A percentile compares a stretch with the other conserved stretches of the same genome.
Conservation (phyloP, 768 basidiomycete genomes). For the Collybia mongolica region DNA sequence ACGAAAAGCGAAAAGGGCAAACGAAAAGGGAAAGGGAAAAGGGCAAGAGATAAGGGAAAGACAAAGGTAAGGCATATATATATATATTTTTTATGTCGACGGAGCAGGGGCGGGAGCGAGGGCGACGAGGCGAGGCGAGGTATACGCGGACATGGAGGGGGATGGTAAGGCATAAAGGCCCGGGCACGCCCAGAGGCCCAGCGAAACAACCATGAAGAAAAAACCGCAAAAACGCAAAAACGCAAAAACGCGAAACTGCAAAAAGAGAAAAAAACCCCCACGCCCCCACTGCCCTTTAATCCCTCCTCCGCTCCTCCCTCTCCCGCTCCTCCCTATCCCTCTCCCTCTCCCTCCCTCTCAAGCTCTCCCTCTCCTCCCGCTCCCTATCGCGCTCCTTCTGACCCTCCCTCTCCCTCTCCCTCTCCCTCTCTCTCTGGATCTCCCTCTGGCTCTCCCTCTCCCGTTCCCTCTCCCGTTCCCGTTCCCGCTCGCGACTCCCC, state of each 20-base stretch:
- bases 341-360: not conserved
- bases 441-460: not conserved
- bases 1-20: no score
- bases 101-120: not conserved
- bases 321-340: not conserved
- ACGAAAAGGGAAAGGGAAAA: no score
- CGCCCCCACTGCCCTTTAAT: not conserved
- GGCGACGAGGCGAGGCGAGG: not conserved
- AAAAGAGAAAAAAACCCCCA: not conserved
- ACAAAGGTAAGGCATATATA: no score
- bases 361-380: not conserved
- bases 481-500: no score
- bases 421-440: not conserved
- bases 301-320: not conserved
- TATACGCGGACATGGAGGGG: not conserved
- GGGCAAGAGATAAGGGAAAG: no score
- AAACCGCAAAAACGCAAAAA: not conserved
- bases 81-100: no score
- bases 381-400: not conserved
- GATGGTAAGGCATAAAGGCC: not conserved
- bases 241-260: not conserved
- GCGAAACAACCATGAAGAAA: no score
- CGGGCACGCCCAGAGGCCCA: not conserved
- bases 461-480: no score
- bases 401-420: no score